Base-by-base conservation (phyloP, 176 grass and related monocot species). In the Aegilops speltoides region DNA sequence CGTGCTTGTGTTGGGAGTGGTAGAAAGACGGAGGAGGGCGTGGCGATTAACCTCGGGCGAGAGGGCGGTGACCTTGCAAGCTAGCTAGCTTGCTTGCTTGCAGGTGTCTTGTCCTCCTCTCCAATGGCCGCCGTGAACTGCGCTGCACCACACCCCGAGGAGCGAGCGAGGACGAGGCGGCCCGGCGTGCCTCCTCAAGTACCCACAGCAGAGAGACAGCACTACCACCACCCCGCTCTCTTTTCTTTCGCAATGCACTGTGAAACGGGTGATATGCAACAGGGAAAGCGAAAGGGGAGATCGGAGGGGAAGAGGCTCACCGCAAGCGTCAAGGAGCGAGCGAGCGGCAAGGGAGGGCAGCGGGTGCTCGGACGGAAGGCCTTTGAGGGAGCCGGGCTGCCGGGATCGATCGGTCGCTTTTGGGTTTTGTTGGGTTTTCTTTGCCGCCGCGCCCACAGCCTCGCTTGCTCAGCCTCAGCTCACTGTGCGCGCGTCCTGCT, bases 81-180 rank as follows among this genome's bases (percentile, higher is more conserved):
- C 38, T 73, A 25, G 10, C 37, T 73, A 19, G 23, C 6, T 10
- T 40, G 24, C 6, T 46, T 50, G 72, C 72, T 48, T 24, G 84
- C 87, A 90, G 89, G 88, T 84, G 93, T 89, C 86, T 82, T 84
- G 93, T 89, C 86, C 86, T 80, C 76, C n/a, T 86, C 40, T 43
- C 41, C 10, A 90, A 84, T 92, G 84, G 86, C 32, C 14, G 73
- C 43, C 54, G 2, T 17, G 48, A 52, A 16, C 79, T 73, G 85
- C 74, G 64, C 64, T 34, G 33, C 38, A 41, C 38, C 63, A 85
- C 79, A 67, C 78, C 77, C 60, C 68, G 78, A 57, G 54, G 12
- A 24, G 22, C 16, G 52, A 56, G 3, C 41, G 10, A 43, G 10
- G 41, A 8, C 11, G 36, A 76, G 75, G 85, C 84, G 79, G 57